These are phyloP conservation scores for Serendipita sp. DNA, from an alignment of 1,284 basidiomycete genomes.

Conservation along the genomic window DNA sequence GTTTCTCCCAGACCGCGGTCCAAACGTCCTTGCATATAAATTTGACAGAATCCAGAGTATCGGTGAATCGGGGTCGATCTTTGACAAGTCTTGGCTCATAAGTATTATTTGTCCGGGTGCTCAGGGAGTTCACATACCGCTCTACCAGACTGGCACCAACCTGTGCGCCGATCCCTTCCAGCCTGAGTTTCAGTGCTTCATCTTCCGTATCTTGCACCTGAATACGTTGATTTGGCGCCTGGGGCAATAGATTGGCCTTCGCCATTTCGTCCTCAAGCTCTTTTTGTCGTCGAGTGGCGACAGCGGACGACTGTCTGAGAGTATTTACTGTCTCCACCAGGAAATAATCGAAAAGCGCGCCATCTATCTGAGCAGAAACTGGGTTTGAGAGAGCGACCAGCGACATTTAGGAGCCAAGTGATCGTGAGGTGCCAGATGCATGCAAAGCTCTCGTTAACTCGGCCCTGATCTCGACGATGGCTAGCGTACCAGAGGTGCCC, in stretches of 20 bases:
- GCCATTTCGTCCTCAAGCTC: slow-evolving; percentile 61
- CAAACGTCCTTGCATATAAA: slow-evolving; percentile 96
- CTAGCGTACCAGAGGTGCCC: background rate
- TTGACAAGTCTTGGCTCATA: slow-evolving; percentile 45
- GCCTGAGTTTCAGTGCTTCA: slow-evolving; percentile 47
- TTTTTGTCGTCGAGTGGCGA: slow-evolving; percentile 50
- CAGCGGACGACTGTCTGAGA: slow-evolving; percentile 52
- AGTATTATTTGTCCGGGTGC: background rate
- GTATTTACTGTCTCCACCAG: slow-evolving; percentile 66
- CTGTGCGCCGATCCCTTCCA: slow-evolving; percentile 76
- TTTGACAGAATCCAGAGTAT: slow-evolving; percentile 84
- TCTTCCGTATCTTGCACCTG: slow-evolving; percentile 21
- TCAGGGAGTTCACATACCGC: slow-evolving; percentile 35
- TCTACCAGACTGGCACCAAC: slow-evolving; percentile 79
- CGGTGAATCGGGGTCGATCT: slow-evolving; percentile 58
- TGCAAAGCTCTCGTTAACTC: background rate
- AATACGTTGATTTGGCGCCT: slow-evolving; percentile 22
- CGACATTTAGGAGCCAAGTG: background rate
- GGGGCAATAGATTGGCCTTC: slow-evolving; percentile 49
- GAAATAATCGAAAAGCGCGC: slow-evolving; percentile 69
- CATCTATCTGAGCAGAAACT: slow-evolving; percentile 41
- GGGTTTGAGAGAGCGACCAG: slow-evolving; percentile 21
- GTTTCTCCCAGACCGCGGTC: slow-evolving; percentile 78
- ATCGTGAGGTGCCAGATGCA: no score
- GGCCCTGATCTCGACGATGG: background rate